phyloP scores from a whole-genome alignment of 2,329 filamentous ascomycete species.

The Magnaporthiopsis rhizophila region DNA sequence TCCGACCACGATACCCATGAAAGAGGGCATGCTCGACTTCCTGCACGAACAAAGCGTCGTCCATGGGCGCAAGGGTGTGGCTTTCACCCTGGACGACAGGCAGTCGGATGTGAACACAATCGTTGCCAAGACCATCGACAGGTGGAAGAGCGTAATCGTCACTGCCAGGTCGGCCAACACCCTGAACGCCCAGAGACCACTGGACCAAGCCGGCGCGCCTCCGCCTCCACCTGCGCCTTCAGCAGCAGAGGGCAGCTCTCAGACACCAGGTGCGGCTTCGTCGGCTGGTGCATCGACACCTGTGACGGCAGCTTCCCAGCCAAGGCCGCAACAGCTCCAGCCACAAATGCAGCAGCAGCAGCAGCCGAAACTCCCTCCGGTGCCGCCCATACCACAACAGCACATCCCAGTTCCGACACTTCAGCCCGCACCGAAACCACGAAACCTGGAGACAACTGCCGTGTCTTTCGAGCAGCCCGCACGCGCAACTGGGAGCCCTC shows the following conservation, averaged over 20 bases:
- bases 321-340: not conserved
- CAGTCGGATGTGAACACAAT: slow-evolving; percentile 43
- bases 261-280: not conserved
- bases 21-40: slow-evolving; percentile 37
- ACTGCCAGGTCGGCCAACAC: slow-evolving; percentile 34
- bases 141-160: slow-evolving; percentile 55
- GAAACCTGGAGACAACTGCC: slow-evolving; percentile 11
- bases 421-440: slow-evolving; percentile 12
- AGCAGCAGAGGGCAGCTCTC: not conserved
- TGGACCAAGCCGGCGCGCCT: slow-evolving; percentile 27
- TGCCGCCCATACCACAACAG: not conserved
- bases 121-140: slow-evolving; percentile 46
- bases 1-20: slow-evolving; percentile 44
- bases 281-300: not conserved
- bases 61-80: slow-evolving; percentile 31
- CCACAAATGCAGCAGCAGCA: not conserved
- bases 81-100: slow-evolving; percentile 41
- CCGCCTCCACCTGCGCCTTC: slow-evolving; percentile 8
- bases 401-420: slow-evolving; percentile 1
- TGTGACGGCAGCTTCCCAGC: not conserved
- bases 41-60: slow-evolving; percentile 35
- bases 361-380: not conserved
- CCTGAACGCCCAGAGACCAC: slow-evolving; percentile 40
- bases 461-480: not conserved
- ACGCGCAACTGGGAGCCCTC: not conserved